Percentiles rank a stretch among this genome's conserved stretches.
Evolutionary conservation across 768 basidiomycete genomes (phyloP).

Genomic region (Gloeopeniophorella convolvens): DNA sequence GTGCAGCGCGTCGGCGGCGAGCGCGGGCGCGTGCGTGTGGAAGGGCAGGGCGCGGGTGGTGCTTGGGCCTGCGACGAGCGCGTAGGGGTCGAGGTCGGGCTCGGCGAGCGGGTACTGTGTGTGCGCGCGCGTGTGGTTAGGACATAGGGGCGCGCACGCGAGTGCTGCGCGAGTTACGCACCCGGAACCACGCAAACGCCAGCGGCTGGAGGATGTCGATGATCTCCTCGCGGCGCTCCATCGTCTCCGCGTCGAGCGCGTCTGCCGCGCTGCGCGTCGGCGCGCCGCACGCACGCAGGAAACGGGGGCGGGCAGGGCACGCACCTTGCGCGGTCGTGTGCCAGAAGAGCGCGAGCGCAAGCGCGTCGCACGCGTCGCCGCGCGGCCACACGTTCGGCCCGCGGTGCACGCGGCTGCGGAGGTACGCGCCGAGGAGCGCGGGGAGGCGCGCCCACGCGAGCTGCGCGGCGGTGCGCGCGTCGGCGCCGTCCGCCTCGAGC

Average conservation of each 20-base stretch:
- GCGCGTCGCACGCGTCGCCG: slow-evolving; percentile 12
- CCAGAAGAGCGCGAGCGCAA: slow-evolving; percentile 21
- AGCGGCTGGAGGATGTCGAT: slow-evolving; percentile 12
- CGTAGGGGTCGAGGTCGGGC: slow-evolving; percentile 11
- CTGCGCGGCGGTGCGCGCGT: slow-evolving; percentile 2
- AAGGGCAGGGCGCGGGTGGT: neutral
- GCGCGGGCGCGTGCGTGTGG: neutral
- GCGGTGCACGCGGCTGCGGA: slow-evolving; percentile 3
- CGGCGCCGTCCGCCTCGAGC: slow-evolving; percentile 18
- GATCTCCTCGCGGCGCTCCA: slow-evolving; percentile 6
- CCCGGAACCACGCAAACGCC: slow-evolving; percentile 16
- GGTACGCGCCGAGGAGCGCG: slow-evolving; percentile 7
- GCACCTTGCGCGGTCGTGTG: slow-evolving; percentile 19
- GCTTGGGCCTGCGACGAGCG: neutral
- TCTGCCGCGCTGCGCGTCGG: too few species aligned
- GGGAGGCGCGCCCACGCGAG: slow-evolving; percentile 9
- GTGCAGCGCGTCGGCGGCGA: slow-evolving; percentile 2
- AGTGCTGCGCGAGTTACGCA: slow-evolving; percentile 3
- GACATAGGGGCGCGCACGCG: neutral
- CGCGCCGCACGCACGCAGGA: too few species aligned
- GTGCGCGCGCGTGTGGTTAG: neutral
- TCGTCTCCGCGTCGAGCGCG: slow-evolving; percentile 14
- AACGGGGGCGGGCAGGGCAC: neutral
- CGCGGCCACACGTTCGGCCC: slow-evolving; percentile 14
- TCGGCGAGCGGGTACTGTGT: slow-evolving; percentile 17